Conservation (phyloP, 345 rosid species). For the Psidium guajava region DNA sequence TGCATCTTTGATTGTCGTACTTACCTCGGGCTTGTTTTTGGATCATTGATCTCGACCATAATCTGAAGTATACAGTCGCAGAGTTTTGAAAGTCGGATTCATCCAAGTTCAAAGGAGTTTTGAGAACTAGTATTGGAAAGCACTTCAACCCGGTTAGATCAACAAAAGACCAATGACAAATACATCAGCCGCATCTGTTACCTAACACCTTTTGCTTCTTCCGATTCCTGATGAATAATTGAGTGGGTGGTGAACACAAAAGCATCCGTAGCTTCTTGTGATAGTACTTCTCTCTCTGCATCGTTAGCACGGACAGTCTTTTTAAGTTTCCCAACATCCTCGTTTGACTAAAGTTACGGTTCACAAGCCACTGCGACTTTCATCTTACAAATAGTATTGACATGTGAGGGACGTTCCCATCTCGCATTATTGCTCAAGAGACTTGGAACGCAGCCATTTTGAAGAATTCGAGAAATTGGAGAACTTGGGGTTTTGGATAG, state of each 20-base stretch:
- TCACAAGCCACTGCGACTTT: background rate
- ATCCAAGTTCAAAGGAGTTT: background rate
- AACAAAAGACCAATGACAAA: background rate
- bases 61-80: background rate
- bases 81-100: background rate
- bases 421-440: background rate
- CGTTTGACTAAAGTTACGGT: background rate
- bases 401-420: background rate
- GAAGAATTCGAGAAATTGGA: background rate
- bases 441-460: background rate
- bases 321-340: background rate
- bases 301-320: background rate
- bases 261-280: background rate
- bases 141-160: background rate
- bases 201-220: background rate
- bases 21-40: background rate
- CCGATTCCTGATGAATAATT: background rate
- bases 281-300: background rate
- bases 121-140: background rate
- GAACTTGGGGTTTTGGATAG: background rate
- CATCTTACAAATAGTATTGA: background rate
- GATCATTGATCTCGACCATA: background rate
- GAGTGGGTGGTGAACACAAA: background rate
- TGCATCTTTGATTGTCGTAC: background rate
- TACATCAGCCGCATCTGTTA: background rate